A percentile compares a stretch with the other conserved stretches of the same genome.
Conservation (phyloP, 106 monocot genomes). For the Xerophyta viscosa region DNA sequence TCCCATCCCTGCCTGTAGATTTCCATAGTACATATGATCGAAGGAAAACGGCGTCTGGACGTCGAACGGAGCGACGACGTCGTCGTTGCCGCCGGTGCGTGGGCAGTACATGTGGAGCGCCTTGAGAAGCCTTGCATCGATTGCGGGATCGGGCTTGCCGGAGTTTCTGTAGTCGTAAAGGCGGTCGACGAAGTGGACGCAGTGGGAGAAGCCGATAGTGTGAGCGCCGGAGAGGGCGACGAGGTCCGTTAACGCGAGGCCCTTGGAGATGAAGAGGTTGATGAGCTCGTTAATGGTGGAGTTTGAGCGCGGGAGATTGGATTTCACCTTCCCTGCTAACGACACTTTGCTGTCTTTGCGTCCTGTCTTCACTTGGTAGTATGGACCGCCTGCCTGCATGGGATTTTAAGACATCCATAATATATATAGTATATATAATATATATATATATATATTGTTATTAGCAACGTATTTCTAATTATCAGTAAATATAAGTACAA, state of each 20-base stretch:
- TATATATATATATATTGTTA: too few relatives aligned
- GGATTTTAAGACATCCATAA: too few relatives aligned
- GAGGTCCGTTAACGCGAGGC: slow-evolving; percentile 39
- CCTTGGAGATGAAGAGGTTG: slow-evolving; percentile 57
- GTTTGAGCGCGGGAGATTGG: slow-evolving; percentile 65
- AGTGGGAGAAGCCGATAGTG: slow-evolving; percentile 88
- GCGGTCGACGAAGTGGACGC: slow-evolving; percentile 62
- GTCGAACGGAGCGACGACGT: slow-evolving; percentile 76
- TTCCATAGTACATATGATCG: slow-evolving; percentile 69
- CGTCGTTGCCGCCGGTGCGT: slow-evolving; percentile 52
- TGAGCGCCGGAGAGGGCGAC: slow-evolving; percentile 83
- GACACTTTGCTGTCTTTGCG: slow-evolving; percentile 77
- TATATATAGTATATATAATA: too few relatives aligned
- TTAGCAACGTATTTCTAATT: too few relatives aligned
- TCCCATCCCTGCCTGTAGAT: slow-evolving; percentile 67
- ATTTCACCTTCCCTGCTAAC: slow-evolving; percentile 27
- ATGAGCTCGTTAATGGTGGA: slow-evolving; percentile 63
- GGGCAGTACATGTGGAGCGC: slow-evolving; percentile 80
- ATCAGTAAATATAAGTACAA: too few relatives aligned
- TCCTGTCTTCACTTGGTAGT: slow-evolving; percentile 73
- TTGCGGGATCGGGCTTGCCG: slow-evolving; percentile 39
- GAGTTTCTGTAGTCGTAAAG: slow-evolving; percentile 67
- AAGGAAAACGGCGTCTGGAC: slow-evolving; percentile 78
- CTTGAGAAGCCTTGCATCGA: slow-evolving; percentile 69
- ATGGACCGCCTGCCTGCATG: slow-evolving; percentile 87